Base-by-base conservation (phyloP, 129 eudicot genomes). In the Tanacetum coccineum region DNA sequence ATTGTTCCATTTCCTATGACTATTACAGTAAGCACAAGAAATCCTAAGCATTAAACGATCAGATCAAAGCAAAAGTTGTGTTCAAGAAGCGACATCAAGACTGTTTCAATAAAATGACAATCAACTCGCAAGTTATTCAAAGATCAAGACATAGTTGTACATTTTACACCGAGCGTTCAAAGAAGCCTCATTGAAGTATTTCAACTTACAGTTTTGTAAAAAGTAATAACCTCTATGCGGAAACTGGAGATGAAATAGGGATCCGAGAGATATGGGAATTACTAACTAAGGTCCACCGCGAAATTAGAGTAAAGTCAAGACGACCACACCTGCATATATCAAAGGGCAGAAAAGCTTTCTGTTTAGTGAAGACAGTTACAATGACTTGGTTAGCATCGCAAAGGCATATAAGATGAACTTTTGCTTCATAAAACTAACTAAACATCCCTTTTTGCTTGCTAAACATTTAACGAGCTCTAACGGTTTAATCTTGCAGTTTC, bases 311-410 rank as follows among this genome's bases (percentile, higher is more conserved):
- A 86, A 86, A 64, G 88, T 86, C 84, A 86, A 80, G 15, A 88
- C 92, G 18, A 86, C 92, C 50, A 86, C 88, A 42, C 92, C 92
- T 86, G 79, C 80, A 80, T 26, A 66, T 57, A 52, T 53, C 32
- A 54, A 59, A 72, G 39, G 39, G 13, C 32, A 25, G 1, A 54
- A 64, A 66, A 49, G 7, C 21, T 32, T n/a, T n/a, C 9, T 59
- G 17, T 67, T 59, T 36, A 75, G 61, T 19, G 25, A 58, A 30
- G 52, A 69, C 4, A 45, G 13, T 14, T 9, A n/a, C 1, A n/a
- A n/a, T 26, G 10, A 60, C 42, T 36, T 2, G 42, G 42, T 36
- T 22, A 22, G 42, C 42, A 36, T 36, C 42, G 10, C 42, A 36
- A 36, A 36, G 42, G 42, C 42, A 36, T 36, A 36, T 1, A 36